A percentile compares a stretch with the other conserved stretches of the same genome.
Evolutionary conservation across 805 yeast species (phyloP).

Genomic region (Yarrowia deformans): DNA sequence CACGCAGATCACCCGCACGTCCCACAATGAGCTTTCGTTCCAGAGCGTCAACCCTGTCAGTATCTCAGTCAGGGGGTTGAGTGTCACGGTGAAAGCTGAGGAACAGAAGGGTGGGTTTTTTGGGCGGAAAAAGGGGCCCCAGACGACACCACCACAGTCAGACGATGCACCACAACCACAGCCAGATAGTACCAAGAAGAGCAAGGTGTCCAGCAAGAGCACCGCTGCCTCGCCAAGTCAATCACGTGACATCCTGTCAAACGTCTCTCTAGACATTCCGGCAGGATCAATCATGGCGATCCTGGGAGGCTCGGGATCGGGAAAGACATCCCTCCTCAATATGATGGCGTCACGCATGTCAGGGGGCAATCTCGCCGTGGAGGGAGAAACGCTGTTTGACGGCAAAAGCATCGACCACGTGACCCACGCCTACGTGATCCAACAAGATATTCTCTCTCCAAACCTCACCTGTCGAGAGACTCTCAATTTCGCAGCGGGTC

Average conservation of each 20-base stretch:
- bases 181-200: no score
- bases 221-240: not conserved
- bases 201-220: no score
- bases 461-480: slow-evolving; percentile 77
- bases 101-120: slow-evolving; percentile 7
- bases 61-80: slow-evolving; percentile 5
- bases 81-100: slow-evolving; percentile 19
- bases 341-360: slow-evolving; percentile 51
- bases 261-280: slow-evolving; percentile 66
- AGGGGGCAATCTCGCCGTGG: slow-evolving; percentile 43
- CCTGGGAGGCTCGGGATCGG: slow-evolving; percentile 88
- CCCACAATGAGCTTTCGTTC: slow-evolving; percentile 34
- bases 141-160: no score
- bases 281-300: slow-evolving; percentile 75
- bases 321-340: slow-evolving; percentile 81
- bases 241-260: slow-evolving; percentile 51
- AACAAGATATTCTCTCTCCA: slow-evolving; percentile 75
- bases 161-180: no score
- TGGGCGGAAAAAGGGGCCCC: not conserved
- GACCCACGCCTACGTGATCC: slow-evolving; percentile 68
- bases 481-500: slow-evolving; percentile 70
- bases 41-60: slow-evolving; percentile 39
- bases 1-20: slow-evolving; percentile 1
- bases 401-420: slow-evolving; percentile 38
- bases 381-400: slow-evolving; percentile 48